phyloP scores from a whole-genome alignment of 257 asterid genomes.

The Leonotis leonurus region DNA sequence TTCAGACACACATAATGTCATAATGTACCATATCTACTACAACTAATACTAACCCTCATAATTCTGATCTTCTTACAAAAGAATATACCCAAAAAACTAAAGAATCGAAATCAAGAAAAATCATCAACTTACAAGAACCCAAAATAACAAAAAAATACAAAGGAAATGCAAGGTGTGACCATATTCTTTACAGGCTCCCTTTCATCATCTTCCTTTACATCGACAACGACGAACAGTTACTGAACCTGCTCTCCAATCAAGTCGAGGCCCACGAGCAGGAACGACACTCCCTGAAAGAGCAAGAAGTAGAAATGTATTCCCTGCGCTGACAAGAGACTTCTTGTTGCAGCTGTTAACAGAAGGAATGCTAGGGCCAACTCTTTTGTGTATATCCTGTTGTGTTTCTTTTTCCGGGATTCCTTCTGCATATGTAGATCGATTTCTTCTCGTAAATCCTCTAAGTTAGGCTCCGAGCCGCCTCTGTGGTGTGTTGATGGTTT shows the following conservation, averaged over 20 bases:
- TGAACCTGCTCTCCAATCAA: conserved; percentile 91
- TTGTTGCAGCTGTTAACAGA: conserved; percentile 70
- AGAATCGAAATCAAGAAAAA: conserved; percentile 17
- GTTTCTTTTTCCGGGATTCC: conserved; percentile 49
- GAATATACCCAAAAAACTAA: conserved; percentile 26
- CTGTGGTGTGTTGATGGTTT: conserved; percentile 46
- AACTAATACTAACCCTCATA: not conserved
- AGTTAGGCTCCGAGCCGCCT: conserved; percentile 58
- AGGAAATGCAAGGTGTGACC: conserved; percentile 12
- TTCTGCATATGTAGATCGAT: conserved; percentile 31
- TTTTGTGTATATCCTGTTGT: conserved; percentile 67
- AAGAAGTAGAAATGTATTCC: conserved; percentile 90
- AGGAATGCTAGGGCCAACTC: conserved; percentile 77
- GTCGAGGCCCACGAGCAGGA: conserved; percentile 81
- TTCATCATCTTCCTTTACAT: not conserved
- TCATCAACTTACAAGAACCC: conserved; percentile 5
- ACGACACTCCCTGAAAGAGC: conserved; percentile 86
- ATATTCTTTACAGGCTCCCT: conserved; percentile 6
- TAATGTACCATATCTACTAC: not conserved
- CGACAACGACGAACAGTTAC: conserved; percentile 5
- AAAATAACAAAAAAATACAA: conserved; percentile 5
- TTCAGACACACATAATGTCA: not conserved
- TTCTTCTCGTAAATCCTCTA: conserved; percentile 55
- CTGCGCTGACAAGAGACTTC: conserved; percentile 85
- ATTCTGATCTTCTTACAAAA: conserved; percentile 37